Percentiles rank a stretch among this genome's conserved stretches.
Conservation (phyloP, 352 stramenopile genomes). For the Lagenidium giganteum region DNA sequence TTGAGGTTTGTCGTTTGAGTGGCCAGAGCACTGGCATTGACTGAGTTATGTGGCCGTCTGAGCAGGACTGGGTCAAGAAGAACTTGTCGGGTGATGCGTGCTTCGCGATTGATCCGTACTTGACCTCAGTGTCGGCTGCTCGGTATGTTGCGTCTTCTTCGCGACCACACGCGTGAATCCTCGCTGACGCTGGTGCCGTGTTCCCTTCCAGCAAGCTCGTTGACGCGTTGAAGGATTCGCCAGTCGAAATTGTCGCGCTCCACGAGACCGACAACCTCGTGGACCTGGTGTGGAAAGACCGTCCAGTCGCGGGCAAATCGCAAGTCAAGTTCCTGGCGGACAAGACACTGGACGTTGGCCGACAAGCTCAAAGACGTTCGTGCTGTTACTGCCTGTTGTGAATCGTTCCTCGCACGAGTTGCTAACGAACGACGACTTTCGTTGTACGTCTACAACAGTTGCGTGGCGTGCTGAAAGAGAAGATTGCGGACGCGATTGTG, state of each 20-base stretch:
- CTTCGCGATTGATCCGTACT: conserved; percentile 93
- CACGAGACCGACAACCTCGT: conserved; percentile 87
- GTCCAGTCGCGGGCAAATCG: conserved; percentile 56
- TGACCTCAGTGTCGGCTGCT: conserved; percentile 82
- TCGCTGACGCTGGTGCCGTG: conserved; percentile 30
- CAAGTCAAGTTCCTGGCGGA: conserved; percentile 87
- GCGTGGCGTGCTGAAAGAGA: no score
- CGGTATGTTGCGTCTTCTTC: conserved; percentile 39
- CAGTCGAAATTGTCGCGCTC: conserved; percentile 55
- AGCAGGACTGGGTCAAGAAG: conserved; percentile 52
- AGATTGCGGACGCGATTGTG: conserved; percentile 90
- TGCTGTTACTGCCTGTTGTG: no score
- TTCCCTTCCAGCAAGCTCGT: conserved; percentile 44
- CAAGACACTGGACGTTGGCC: conserved; percentile 82
- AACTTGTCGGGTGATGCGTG: conserved; percentile 39
- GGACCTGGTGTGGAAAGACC: conserved; percentile 89
- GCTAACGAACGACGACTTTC: no score
- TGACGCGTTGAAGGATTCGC: conserved; percentile 40
- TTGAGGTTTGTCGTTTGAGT: conserved; percentile 88
- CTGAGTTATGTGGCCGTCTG: background rate
- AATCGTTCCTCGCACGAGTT: no score
- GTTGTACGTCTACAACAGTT: no score
- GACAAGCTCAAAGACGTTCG: conserved; percentile 87
- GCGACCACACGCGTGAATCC: no score
- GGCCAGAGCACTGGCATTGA: background rate